Conservation (phyloP, 2,329 filamentous ascomycete genomes). For the Phaeosphaeriaceae sp. region DNA sequence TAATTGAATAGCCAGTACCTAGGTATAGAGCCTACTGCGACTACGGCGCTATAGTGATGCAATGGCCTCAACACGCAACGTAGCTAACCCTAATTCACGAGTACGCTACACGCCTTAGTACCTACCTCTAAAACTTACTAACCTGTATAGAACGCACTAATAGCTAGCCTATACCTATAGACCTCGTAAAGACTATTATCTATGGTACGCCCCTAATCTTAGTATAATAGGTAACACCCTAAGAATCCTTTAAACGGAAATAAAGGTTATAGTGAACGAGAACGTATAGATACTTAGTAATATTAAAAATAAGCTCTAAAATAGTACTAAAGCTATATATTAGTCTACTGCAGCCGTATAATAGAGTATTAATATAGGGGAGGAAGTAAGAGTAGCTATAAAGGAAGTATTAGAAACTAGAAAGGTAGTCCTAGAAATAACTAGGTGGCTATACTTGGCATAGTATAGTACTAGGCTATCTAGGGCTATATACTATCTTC, state of each 20-base stretch:
- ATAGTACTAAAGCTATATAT: too few relatives aligned
- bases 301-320: too few relatives aligned
- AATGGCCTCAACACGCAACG: not conserved
- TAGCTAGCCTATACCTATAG: constrained; percentile 14
- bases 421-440: constrained; percentile 10
- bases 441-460: too few relatives aligned
- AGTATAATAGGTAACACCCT: too few relatives aligned
- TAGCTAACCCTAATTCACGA: constrained; percentile 11
- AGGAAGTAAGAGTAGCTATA: constrained; percentile 15
- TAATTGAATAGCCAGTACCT: not conserved
- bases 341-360: constrained; percentile 6
- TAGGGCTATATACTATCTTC: too few relatives aligned
- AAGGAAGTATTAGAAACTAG: constrained; percentile 15
- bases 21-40: too few relatives aligned
- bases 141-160: constrained; percentile 13
- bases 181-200: not conserved
- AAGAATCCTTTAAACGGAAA: not conserved
- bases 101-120: constrained; percentile 22
- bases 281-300: too few relatives aligned
- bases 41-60: constrained; percentile 1
- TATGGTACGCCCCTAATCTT: too few relatives aligned
- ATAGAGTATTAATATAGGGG: constrained; percentile 12
- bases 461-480: too few relatives aligned
- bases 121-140: constrained; percentile 17
- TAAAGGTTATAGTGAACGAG: not conserved